Base-by-base conservation (phyloP, 257 asterid genomes). In the Thymus mandschuricus region DNA sequence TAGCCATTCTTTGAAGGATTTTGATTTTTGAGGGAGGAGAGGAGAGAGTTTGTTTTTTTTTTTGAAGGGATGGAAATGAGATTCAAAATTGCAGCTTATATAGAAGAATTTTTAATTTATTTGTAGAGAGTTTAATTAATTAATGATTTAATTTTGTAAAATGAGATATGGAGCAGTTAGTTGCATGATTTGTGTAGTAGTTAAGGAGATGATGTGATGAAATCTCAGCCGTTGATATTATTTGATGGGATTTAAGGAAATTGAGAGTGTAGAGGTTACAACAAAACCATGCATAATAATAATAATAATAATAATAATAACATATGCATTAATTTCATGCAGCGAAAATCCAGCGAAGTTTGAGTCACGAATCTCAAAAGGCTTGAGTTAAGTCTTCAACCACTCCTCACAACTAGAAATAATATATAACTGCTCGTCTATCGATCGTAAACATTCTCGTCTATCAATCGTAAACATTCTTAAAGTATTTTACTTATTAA, bases 251-350 rank as follows among this genome's bases (percentile, higher is more conserved):
- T 21, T 21, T 45, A 35, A 10, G 64, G 41, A 66, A 38, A 68
- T 11, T 40, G 3, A 0, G 28, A 74, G 76, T 75, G 83, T 57
- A 44, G 84, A 80, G 64, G 75, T 80, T 82, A 51, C 82, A 85
- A 82, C 87, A 70, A 64, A 85, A 82, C 83, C 87, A 78, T 75
- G 34, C 38, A 70, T 3, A 43, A 6, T 43, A 6, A 41, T 5
- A 5, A 35, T 35, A 2, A 34, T 3, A 3, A 34, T 34, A 34
- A 3, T 34, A 21, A 21, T 21, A 21, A 34, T 34, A 34, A 58
- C 4, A 28, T 8, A 44, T 1, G 15, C 7, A 48, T 2, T 29
- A 49, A 64, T 29, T 64, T 44, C 11, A 5, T 44, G 29, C 15
- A 48, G 33, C 59, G 29, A 59, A 12, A 59, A 50, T 15, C 44